Percentiles rank a stretch among this genome's conserved stretches.
phyloP scores from a whole-genome alignment of 2,329 filamentous ascomycete species.

The Pseudocercospora cruenta region DNA sequence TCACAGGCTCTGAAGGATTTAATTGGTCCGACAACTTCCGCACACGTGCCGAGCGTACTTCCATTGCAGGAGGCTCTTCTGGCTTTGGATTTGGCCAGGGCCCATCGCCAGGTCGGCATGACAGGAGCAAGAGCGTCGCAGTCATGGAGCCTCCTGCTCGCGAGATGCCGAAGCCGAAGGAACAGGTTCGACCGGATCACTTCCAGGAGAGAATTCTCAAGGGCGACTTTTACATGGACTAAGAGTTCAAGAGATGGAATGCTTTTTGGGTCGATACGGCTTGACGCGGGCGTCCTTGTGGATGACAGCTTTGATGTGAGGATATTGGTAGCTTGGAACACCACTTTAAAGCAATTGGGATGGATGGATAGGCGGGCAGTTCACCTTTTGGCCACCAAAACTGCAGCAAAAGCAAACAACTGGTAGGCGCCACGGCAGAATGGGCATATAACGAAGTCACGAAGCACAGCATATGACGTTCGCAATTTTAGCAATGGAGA shows the following conservation, averaged over 20 bases:
- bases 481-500: background rate
- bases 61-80: slow-evolving; percentile 59
- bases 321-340: slow-evolving; percentile 1
- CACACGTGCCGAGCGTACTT: slow-evolving; percentile 78
- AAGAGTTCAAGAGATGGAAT: background rate
- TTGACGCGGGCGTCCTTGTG: background rate
- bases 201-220: slow-evolving; percentile 97
- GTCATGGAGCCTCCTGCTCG: slow-evolving; percentile 59
- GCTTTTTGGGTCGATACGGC: background rate
- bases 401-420: background rate
- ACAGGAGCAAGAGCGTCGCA: slow-evolving; percentile 70
- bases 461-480: slow-evolving; percentile 2
- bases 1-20: slow-evolving; percentile 76
- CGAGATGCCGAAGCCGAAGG: slow-evolving; percentile 62
- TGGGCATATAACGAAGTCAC: slow-evolving; percentile 8
- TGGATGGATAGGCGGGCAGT: background rate
- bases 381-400: slow-evolving; percentile 1
- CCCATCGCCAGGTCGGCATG: slow-evolving; percentile 51
- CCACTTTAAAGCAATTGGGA: no score
- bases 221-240: slow-evolving; percentile 96
- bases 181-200: slow-evolving; percentile 69
- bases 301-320: background rate
- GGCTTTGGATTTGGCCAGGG: slow-evolving; percentile 45
- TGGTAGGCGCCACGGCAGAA: slow-evolving; percentile 6
- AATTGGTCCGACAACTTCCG: slow-evolving; percentile 97